Conservation (phyloP, 371 early-diverging fungal species). For the Rhizomucor miehei region DNA sequence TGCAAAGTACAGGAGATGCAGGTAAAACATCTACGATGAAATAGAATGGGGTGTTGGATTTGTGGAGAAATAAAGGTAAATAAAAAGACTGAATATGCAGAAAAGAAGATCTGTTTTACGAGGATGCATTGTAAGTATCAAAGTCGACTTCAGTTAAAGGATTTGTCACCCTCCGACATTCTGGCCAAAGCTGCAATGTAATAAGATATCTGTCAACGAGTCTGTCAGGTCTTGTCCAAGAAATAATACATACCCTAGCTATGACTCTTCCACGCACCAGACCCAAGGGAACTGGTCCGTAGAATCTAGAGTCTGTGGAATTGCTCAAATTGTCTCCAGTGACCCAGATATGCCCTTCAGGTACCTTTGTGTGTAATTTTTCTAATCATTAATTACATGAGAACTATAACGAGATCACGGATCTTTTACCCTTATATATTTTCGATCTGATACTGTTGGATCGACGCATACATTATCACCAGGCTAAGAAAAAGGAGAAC, state of each 20-base stretch:
- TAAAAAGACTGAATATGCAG: not conserved
- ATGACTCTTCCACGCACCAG: conserved; percentile 72
- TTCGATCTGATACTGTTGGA: conserved; percentile 54
- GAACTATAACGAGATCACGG: too few relatives aligned
- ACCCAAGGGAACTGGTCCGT: conserved; percentile 86
- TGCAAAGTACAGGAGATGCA: too few relatives aligned
- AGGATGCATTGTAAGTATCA: conserved; percentile 5
- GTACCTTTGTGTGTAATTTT: too few relatives aligned
- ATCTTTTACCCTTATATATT: conserved; percentile 48
- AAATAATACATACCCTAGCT: conserved; percentile 50
- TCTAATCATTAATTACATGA: too few relatives aligned
- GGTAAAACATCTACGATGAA: too few relatives aligned
- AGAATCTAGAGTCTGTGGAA: conserved; percentile 77
- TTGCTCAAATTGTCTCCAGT: conserved; percentile 81
- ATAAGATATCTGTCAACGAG: not conserved
- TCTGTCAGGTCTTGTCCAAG: not conserved
- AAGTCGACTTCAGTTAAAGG: conserved; percentile 18
- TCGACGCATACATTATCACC: conserved; percentile 72
- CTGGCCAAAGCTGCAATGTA: conserved; percentile 34
- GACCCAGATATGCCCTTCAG: conserved; percentile 70
- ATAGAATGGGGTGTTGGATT: too few relatives aligned
- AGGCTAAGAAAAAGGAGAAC: conserved; percentile 40
- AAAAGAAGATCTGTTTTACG: conserved; percentile 1
- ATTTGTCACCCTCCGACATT: conserved; percentile 20
- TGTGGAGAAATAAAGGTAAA: too few relatives aligned